Percentiles rank a stretch among this genome's conserved stretches.
phyloP scores from a whole-genome alignment of 83 land plant species.

The Diphasiastrum complanatum region DNA sequence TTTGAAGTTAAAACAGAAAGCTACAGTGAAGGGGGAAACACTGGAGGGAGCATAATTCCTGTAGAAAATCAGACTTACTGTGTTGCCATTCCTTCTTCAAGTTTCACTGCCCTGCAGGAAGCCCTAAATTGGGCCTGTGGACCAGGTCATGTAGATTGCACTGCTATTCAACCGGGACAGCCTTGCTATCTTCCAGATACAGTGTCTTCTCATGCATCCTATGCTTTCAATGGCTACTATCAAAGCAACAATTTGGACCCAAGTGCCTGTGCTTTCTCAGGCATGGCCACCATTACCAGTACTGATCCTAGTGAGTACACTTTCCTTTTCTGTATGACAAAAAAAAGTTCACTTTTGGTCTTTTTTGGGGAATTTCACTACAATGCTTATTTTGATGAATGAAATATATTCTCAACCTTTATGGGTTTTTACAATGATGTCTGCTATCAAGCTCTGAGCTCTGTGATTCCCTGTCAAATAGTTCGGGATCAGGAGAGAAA shows the following conservation, averaged over 20 bases:
- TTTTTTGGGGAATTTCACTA: too few species aligned
- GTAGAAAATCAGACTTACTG: background rate
- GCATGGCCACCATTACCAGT: slow-evolving; percentile 1
- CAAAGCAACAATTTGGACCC: slow-evolving; percentile 4
- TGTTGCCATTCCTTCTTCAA: background rate
- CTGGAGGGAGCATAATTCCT: background rate
- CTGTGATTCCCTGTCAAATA: too few species aligned
- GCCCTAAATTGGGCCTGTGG: slow-evolving; percentile 8
- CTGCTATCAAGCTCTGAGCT: too few species aligned
- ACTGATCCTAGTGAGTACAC: slow-evolving; percentile 12
- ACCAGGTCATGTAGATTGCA: slow-evolving; percentile 4
- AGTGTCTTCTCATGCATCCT: slow-evolving; percentile 8
- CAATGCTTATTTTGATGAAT: too few species aligned
- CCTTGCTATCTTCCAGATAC: slow-evolving; percentile 9
- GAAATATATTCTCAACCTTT: too few species aligned
- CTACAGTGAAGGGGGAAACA: too few species aligned
- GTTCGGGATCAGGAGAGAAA: too few species aligned
- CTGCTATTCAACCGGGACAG: slow-evolving; percentile 6
- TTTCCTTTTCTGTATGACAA: too few species aligned
- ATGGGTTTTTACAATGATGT: too few species aligned
- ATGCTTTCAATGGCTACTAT: slow-evolving; percentile 13
- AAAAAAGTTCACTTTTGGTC: too few species aligned
- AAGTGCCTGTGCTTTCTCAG: slow-evolving; percentile 9
- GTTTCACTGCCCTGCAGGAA: slow-evolving; percentile 1
- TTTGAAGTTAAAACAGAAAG: too few species aligned